Evolutionary conservation across 495 filamentous ascomycete genomes (phyloP).

Genomic region (Penicillium coprophilum): DNA sequence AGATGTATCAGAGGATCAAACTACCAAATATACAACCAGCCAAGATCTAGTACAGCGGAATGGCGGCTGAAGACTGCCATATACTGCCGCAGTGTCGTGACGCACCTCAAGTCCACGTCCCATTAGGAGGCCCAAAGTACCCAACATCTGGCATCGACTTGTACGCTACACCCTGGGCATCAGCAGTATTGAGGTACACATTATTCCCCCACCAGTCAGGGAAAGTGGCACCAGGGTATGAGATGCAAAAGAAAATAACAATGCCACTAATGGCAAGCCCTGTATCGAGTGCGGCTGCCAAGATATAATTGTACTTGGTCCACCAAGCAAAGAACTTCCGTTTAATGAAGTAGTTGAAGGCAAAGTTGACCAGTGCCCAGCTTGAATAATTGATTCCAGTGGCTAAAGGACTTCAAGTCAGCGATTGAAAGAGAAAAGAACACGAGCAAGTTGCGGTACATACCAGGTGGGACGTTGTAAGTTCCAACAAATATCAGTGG

Average conservation of each 20-base stretch:
- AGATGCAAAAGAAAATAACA: conserved; percentile 37
- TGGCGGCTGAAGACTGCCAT: too few relatives aligned
- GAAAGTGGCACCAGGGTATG: conserved; percentile 38
- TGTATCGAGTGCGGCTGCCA: conserved; percentile 35
- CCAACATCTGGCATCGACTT: conserved; percentile 42
- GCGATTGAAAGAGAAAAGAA: background rate
- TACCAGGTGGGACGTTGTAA: conserved; percentile 40
- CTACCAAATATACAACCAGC: too few relatives aligned
- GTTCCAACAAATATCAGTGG: conserved; percentile 49
- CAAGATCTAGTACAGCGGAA: too few relatives aligned
- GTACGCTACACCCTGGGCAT: conserved; percentile 43
- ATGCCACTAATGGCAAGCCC: conserved; percentile 37
- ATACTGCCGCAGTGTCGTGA: background rate
- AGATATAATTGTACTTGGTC: conserved; percentile 37
- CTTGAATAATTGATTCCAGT: conserved; percentile 53
- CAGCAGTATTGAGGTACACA: conserved; percentile 48
- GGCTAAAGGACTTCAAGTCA: conserved; percentile 21
- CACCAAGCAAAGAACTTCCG: conserved; percentile 44
- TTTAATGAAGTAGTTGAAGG: conserved; percentile 46
- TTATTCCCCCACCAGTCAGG: conserved; percentile 44
- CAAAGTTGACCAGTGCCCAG: conserved; percentile 48
- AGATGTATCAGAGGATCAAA: too few relatives aligned
- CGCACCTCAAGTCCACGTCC: conserved; percentile 33
- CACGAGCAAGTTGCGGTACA: background rate
- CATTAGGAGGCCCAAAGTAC: conserved; percentile 47